Conservation (phyloP, 768 basidiomycete genomes). For the Mycena maculata region DNA sequence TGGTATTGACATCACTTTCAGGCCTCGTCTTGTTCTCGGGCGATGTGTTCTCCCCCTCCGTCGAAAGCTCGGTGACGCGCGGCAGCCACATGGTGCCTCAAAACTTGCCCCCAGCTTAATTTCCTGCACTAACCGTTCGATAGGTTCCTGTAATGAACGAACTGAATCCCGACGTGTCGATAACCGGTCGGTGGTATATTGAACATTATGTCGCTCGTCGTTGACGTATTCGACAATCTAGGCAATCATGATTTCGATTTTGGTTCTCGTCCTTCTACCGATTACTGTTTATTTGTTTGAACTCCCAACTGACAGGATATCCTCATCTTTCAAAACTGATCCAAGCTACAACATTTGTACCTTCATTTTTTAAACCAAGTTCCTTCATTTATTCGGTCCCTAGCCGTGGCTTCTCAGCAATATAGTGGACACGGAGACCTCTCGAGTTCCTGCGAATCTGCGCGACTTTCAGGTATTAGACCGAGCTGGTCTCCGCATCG, state of each 20-base stretch:
- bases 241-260: conserved; percentile 97
- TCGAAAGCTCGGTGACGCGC: conserved; percentile 88
- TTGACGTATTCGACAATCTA: conserved; percentile 40
- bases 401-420: conserved; percentile 94
- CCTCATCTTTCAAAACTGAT: conserved; percentile 76
- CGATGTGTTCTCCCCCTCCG: conserved; percentile 88
- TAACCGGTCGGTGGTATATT: conserved; percentile 70
- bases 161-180: conserved; percentile 80
- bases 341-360: conserved; percentile 78
- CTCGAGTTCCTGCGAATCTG: conserved; percentile 68
- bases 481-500: conserved; percentile 75
- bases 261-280: conserved; percentile 51
- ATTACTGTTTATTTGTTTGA: background rate
- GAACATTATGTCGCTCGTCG: background rate
- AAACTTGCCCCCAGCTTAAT: background rate
- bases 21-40: conserved; percentile 90
- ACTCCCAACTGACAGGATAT: conserved; percentile 56
- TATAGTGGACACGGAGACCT: conserved; percentile 77
- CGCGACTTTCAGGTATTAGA: conserved; percentile 76
- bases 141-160: conserved; percentile 90
- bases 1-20: background rate
- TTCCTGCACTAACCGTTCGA: conserved; percentile 1
- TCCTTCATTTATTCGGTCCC: background rate
- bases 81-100: conserved; percentile 87
- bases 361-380: conserved; percentile 38